Base-by-base conservation (phyloP, 345 rosid species). In the Acer saccharum region DNA sequence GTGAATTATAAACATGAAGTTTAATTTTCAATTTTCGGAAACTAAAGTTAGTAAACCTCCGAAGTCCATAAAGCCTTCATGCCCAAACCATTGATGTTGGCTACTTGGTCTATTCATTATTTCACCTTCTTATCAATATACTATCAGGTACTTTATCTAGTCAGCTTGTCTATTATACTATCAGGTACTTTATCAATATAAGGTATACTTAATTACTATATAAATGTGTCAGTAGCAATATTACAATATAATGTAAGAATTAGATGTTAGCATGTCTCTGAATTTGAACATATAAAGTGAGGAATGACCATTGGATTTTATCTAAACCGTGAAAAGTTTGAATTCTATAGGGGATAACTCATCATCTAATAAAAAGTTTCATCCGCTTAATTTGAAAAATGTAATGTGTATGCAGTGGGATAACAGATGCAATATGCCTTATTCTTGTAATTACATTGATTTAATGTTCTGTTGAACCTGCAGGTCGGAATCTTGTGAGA, bases 401-500 rank as follows among this genome's bases (percentile, higher is more conserved):
- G 55, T 35, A 57, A 39, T 0, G 25, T 57, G 57, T 41, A 18
- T 60, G 27, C 64, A 18, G 64, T 60, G 27, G 64, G 27, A 18
- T 60, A 60, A 60, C 9, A 21, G 5, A 60, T 60, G 27, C 9
- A 60, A 21, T 21, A 60, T 60, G 64, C 64, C 64, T 0, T 25
- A 7, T 60, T 60, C 64, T 60, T 60, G 64, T 16, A 20, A 20
- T 60, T 63, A 39, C 82, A 44, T 78, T 71, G 72, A 23, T 35
- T 65, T 79, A 21, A 29, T 68, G 41, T 65, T 6, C 81, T 79
- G 50, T 61, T 78, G 68, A 78, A 74, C 70, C 83, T 91, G 85
- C 98, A 93, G 99, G 87, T 84, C 91, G 71, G 97, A 96, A 77
- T 87, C 90, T 55, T 83, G 81, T 74, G 90, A 79, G 63, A 39